Evolutionary conservation across 805 yeast genomes (phyloP).

Genomic region (Wickerhamomyces bisporus): DNA sequence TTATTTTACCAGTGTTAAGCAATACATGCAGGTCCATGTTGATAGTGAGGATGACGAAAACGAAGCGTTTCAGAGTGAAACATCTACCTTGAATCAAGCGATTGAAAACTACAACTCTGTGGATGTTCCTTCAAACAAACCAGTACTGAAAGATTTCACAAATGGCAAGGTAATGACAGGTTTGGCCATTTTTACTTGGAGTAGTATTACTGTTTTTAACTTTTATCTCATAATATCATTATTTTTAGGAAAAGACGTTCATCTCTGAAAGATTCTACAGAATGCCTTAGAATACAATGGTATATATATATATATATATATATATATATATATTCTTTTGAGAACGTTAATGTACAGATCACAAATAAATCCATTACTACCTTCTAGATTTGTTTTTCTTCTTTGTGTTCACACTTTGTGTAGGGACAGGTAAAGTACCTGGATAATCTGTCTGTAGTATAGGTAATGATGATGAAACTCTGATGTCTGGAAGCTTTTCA

Average conservation of each 20-base stretch:
- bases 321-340: too few species aligned
- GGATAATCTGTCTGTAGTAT: constrained; percentile 66
- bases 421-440: constrained; percentile 72
- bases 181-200: constrained; percentile 61
- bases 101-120: constrained; percentile 19
- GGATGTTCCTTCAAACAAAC: too few species aligned
- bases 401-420: constrained; percentile 19
- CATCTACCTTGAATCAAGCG: constrained; percentile 16
- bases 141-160: constrained; percentile 68
- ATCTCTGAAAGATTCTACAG: too few species aligned
- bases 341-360: too few species aligned
- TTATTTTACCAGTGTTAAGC: constrained; percentile 67
- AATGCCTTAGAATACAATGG: too few species aligned
- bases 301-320: too few species aligned
- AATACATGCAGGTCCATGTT: constrained; percentile 56
- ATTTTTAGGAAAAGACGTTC: constrained; percentile 46
- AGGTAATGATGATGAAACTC: constrained; percentile 45
- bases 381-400: constrained; percentile 20
- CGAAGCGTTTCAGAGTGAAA: constrained; percentile 4
- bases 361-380: not conserved
- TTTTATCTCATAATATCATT: constrained; percentile 57
- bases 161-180: constrained; percentile 53
- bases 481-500: constrained; percentile 30
- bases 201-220: constrained; percentile 64
- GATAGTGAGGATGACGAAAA: not conserved